phyloP scores from a whole-genome alignment of 1,284 basidiomycete species.

The Cryptococcus amylolentus region DNA sequence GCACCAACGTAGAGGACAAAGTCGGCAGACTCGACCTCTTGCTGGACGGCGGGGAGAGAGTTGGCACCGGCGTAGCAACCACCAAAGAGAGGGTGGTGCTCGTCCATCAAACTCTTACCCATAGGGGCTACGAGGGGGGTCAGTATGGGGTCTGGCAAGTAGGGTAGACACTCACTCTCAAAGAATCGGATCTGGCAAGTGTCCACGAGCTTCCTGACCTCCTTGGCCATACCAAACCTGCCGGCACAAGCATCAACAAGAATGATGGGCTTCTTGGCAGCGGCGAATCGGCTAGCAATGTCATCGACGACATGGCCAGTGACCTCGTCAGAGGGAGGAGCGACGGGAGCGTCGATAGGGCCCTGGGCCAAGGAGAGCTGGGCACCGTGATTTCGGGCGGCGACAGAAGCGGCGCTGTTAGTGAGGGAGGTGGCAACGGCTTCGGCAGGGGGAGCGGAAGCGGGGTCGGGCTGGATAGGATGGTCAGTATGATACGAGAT shows the following conservation, averaged over 20 bases:
- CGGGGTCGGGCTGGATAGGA: slow-evolving; percentile 46
- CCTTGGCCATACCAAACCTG: slow-evolving; percentile 69
- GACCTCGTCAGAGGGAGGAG: slow-evolving; percentile 52
- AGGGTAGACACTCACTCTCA: slow-evolving; percentile 49
- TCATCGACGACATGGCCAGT: slow-evolving; percentile 71
- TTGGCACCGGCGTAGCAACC: slow-evolving; percentile 82
- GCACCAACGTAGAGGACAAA: slow-evolving; percentile 78
- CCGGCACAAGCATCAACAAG: slow-evolving; percentile 85
- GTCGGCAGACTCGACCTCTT: slow-evolving; percentile 75
- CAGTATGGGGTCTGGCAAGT: neutral
- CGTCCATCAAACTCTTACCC: slow-evolving; percentile 80
- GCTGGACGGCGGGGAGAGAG: slow-evolving; percentile 66
- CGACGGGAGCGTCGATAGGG: slow-evolving; percentile 8
- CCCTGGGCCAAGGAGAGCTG: slow-evolving; percentile 8
- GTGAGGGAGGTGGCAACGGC: slow-evolving; percentile 15
- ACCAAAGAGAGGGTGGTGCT: slow-evolving; percentile 78
- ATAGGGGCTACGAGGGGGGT: slow-evolving; percentile 62
- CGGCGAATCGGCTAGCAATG: slow-evolving; percentile 63
- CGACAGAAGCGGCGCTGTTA: slow-evolving; percentile 8
- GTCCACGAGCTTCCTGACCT: slow-evolving; percentile 66
- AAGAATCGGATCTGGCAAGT: slow-evolving; percentile 69
- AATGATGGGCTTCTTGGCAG: slow-evolving; percentile 67
- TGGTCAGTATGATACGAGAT: slow-evolving; percentile 2
- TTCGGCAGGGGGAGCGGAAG: slow-evolving; percentile 38
- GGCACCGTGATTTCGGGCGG: slow-evolving; percentile 7